These are phyloP conservation scores for Sporisorium exsertum DNA, from an alignment of 1,284 basidiomycete species.

Conservation along the genomic window DNA sequence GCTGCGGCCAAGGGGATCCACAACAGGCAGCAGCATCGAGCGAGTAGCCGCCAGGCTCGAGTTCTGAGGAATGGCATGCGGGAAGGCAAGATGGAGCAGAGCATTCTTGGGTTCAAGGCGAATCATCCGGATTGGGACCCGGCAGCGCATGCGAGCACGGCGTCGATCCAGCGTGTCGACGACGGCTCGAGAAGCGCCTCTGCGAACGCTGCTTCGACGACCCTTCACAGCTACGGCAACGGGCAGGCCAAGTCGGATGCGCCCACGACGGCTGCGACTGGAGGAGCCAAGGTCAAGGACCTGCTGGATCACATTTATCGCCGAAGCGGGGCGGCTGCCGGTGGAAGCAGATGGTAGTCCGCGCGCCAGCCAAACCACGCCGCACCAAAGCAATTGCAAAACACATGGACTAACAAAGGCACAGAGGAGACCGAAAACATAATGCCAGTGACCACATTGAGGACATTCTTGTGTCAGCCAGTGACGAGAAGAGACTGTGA, in stretches of 20 bases:
- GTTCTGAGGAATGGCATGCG: conserved; percentile 67
- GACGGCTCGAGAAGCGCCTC: neutral
- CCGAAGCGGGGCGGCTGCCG: conserved; percentile 29
- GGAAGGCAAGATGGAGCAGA: conserved; percentile 84
- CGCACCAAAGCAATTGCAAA: neutral
- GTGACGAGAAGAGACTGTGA: no score
- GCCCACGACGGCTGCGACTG: neutral
- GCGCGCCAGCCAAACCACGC: neutral
- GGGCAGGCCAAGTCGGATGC: conserved; percentile 14
- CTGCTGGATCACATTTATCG: conserved; percentile 48
- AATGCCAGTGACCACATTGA: no score
- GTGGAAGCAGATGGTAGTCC: conserved; percentile 31
- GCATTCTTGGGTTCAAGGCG: conserved; percentile 90
- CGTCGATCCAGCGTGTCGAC: conserved; percentile 7
- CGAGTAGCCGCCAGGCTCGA: conserved; percentile 75
- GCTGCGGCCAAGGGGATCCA: conserved; percentile 29
- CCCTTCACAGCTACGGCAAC: conserved; percentile 6
- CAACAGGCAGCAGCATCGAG: neutral
- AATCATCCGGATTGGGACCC: conserved; percentile 95
- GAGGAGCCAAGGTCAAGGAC: conserved; percentile 48
- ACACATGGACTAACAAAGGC: neutral
- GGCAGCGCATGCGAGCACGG: conserved; percentile 72
- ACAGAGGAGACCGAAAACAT: neutral
- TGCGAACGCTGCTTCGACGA: neutral
- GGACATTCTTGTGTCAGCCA: no score